A percentile compares a stretch with the other conserved stretches of the same genome.
These are phyloP conservation scores for Penicillium maclennaniae DNA, from an alignment of 495 filamentous ascomycete genomes.

Conservation along the genomic window DNA sequence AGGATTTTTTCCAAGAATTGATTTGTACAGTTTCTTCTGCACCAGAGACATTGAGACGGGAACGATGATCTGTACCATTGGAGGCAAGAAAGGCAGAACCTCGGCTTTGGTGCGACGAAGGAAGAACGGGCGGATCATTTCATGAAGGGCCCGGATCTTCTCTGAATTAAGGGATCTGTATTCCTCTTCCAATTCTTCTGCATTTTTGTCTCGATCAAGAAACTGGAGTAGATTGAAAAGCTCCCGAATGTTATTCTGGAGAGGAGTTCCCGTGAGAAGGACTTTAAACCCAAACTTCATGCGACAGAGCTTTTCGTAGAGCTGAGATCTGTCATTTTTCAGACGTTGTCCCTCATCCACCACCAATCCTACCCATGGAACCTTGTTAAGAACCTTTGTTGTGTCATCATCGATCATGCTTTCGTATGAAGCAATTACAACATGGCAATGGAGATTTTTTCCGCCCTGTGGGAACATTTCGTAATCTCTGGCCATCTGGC, in stretches of 20 bases:
- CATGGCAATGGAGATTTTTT: constrained; percentile 70
- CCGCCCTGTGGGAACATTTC: constrained; percentile 74
- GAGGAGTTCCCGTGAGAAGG: constrained; percentile 82
- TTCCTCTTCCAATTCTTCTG: constrained; percentile 66
- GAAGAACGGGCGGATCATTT: constrained; percentile 80
- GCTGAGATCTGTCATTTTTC: constrained; percentile 83
- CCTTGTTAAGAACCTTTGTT: constrained; percentile 54
- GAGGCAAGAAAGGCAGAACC: constrained; percentile 84
- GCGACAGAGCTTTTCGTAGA: constrained; percentile 68
- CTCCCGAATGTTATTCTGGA: constrained; percentile 94
- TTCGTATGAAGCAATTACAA: constrained; percentile 94
- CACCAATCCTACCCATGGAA: constrained; percentile 83
- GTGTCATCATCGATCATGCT: constrained; percentile 68
- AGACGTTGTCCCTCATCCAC: constrained; percentile 96
- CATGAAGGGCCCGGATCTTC: constrained; percentile 74
- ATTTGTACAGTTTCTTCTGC: constrained; percentile 92
- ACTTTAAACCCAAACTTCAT: constrained; percentile 77
- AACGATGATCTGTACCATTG: constrained; percentile 90
- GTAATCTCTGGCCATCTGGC: constrained; percentile 65
- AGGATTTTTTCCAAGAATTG: constrained; percentile 84
- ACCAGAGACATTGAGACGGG: constrained; percentile 89
- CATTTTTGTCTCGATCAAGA: constrained; percentile 66
- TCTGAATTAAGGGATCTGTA: constrained; percentile 73
- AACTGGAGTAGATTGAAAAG: constrained; percentile 96
- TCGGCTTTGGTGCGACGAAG: constrained; percentile 81